Percentiles rank a stretch among this genome's conserved stretches.
phyloP scores from a whole-genome alignment of 2,329 filamentous ascomycete genomes.

The Endoconidiophora laricicola region DNA sequence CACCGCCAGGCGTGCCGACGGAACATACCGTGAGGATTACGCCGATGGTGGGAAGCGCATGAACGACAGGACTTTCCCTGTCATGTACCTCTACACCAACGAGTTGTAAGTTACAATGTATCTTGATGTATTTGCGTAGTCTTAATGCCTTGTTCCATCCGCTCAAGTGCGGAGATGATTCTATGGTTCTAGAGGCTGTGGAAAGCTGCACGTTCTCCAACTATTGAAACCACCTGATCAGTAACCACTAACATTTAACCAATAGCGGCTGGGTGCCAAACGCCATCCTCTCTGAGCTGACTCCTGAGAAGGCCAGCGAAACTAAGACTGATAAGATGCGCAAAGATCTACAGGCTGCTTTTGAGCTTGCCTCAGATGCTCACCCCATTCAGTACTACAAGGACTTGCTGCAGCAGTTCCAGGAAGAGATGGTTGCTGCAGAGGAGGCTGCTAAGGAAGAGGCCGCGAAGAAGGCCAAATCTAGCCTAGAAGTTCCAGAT shows the following conservation, averaged over 20 bases:
- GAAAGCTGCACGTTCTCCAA: not conserved
- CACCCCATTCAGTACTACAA: constrained; percentile 74
- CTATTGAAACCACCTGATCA: not conserved
- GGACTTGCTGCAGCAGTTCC: constrained; percentile 52
- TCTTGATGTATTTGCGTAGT: not conserved
- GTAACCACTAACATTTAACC: constrained; percentile 1
- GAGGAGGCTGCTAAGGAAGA: constrained; percentile 35
- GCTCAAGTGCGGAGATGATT: not conserved
- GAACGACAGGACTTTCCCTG: constrained; percentile 71
- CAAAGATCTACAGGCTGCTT: constrained; percentile 65
- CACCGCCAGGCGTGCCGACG: constrained; percentile 65
- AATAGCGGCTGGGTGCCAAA: constrained; percentile 81
- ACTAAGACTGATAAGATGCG: constrained; percentile 59
- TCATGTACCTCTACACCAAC: constrained; percentile 91
- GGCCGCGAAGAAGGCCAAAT: constrained; percentile 24
- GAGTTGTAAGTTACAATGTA: constrained; percentile 63
- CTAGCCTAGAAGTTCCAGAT: constrained; percentile 30
- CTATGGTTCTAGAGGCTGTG: not conserved
- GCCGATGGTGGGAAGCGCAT: constrained; percentile 74
- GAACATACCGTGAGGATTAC: constrained; percentile 74
- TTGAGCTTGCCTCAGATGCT: constrained; percentile 60
- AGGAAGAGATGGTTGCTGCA: constrained; percentile 42
- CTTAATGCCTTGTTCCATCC: not conserved
- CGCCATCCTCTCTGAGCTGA: constrained; percentile 61
- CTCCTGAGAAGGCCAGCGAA: constrained; percentile 52